Percentiles rank a stretch among this genome's conserved stretches.
Conservation (phyloP, 2,329 filamentous ascomycete genomes). For the Fusarium chuoi region DNA sequence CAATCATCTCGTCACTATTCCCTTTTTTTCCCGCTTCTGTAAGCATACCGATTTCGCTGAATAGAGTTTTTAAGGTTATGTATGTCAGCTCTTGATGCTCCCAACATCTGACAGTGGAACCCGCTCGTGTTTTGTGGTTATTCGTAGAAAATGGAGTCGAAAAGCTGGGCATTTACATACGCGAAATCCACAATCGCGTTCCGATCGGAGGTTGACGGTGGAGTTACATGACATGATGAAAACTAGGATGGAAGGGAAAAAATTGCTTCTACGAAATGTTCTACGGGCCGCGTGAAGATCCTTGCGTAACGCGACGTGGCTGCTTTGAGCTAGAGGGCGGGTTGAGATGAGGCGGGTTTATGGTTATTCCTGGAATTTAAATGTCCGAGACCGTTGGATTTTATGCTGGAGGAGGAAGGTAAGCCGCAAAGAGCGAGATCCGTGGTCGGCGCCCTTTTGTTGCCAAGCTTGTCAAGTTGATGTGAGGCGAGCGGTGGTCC, state of each 20-base stretch:
- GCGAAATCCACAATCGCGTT: constrained; percentile 13
- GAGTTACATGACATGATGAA: constrained; percentile 28
- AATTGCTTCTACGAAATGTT: constrained; percentile 15
- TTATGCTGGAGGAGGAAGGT: neutral
- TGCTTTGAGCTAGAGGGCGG: neutral
- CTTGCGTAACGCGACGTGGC: neutral
- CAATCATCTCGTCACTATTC: neutral
- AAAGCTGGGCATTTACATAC: constrained; percentile 31
- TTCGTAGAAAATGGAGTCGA: constrained; percentile 39
- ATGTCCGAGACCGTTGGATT: neutral
- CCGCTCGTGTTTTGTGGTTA: constrained; percentile 14
- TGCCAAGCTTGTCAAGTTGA: neutral
- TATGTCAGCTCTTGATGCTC: neutral
- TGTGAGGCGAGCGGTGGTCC: neutral
- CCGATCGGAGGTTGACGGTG: constrained; percentile 22
- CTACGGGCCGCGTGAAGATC: constrained; percentile 6
- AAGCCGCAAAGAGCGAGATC: neutral
- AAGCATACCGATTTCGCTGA: neutral
- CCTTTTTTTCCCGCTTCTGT: neutral
- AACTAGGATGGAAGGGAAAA: constrained; percentile 13
- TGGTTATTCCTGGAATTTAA: neutral
- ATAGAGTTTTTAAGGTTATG: neutral
- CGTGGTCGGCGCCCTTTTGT: neutral
- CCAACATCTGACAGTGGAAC: constrained; percentile 7
- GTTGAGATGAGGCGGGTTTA: neutral